Conservation (phyloP, 1,284 basidiomycete species). For the Ganoderma resinaceum region DNA sequence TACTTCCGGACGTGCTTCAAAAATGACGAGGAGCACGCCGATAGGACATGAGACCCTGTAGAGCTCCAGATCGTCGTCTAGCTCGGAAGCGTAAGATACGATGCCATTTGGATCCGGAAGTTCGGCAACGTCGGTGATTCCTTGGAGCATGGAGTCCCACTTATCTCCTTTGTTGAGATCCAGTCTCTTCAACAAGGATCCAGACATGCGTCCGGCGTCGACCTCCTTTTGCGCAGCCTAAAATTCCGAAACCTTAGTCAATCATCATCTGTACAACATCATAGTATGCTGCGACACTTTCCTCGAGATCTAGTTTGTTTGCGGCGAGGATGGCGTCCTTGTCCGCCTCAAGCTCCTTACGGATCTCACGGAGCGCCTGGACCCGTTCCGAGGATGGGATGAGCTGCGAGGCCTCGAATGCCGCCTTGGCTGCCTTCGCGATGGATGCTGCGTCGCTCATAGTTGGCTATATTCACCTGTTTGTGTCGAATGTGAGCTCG, state of each 20-base stretch:
- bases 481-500: neutral
- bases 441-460: constrained; percentile 47
- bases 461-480: neutral
- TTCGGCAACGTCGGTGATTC: constrained; percentile 85
- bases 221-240: constrained; percentile 84
- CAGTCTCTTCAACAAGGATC: constrained; percentile 84
- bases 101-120: constrained; percentile 89
- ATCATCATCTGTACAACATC: neutral
- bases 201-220: constrained; percentile 83
- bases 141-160: constrained; percentile 94
- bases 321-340: constrained; percentile 79
- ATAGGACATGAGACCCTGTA: constrained; percentile 97
- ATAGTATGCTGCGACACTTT: constrained; percentile 40
- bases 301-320: constrained; percentile 83
- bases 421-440: constrained; percentile 79
- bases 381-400: constrained; percentile 72
- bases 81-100: constrained; percentile 87
- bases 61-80: constrained; percentile 89
- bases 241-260: neutral
- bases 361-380: constrained; percentile 76
- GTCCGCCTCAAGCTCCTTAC: constrained; percentile 64
- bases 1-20: constrained; percentile 97
- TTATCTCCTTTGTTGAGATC: constrained; percentile 89
- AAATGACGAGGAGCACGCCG: constrained; percentile 96
- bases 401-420: constrained; percentile 89